Base-by-base conservation (phyloP, 2,329 filamentous ascomycete species). In the Aspergillus sp. region DNA sequence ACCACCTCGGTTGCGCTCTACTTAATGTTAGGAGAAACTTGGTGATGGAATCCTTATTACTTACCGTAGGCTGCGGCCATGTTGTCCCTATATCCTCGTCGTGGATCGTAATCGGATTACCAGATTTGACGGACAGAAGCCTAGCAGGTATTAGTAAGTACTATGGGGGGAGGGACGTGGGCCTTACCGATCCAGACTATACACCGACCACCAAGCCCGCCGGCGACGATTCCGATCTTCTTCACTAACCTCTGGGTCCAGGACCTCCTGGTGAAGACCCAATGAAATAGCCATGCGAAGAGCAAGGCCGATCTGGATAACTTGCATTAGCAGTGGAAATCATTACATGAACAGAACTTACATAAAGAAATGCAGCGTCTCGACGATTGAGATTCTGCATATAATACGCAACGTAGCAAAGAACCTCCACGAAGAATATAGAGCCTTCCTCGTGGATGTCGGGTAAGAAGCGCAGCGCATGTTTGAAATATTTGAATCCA, bases 231-330 rank as follows among this genome's bases (percentile, higher is more conserved):
- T 83, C 38, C 78, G 74, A 10, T 76, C 75, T 1, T 71, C 71
- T 15, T 78, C 75, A 57, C 77, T 77, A 5, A 83, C 71, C 2
- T 65, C 60, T 10, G 73, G 66, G 25, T 78, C 71, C 0, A 73
- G 73, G 0, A 82, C 77, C 61, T 85, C 83, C 60, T 85, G 82
- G 62, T 85, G 83, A n/a, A 86, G 69, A 0, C 83, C 83, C 0
- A 85, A 74, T 6, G 80, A 83, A 30, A 85, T 83, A 8, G 83
- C 83, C 83, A 86, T 86, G 11, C 83, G 80, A 25, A 85, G 70
- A 3, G 83, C 83, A 41, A 82, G 75, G 7, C 82, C 83, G 17
- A 83, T 80, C 75, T 77, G 11, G 66, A 15, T 27, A 4, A 23
- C 79, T 72, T 76, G 27, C 8, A 66, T 36, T 17, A 55, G 47